Evolutionary conservation across 805 yeast genomes (phyloP), one percentile per base, ranked within the genome.

Genomic region (Zygotorulaspora danielsina): DNA sequence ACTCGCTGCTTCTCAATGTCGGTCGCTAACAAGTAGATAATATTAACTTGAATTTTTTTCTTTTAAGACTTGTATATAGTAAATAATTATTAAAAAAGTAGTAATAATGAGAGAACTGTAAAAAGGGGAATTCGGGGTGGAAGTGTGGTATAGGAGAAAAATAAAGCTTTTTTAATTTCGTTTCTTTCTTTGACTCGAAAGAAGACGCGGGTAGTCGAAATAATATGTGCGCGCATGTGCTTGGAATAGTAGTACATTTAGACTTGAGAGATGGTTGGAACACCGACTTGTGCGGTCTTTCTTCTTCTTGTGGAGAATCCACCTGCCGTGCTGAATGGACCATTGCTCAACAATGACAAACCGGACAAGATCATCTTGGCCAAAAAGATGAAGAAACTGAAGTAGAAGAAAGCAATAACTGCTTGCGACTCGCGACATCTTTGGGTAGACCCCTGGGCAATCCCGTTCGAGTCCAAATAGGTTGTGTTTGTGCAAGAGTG

Each of bases 381-480:
- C 49, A 86, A 65, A 64, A 86, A 83, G 63, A 81, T 66, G 61
- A 79, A 77, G 74, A 83, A 79, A 42, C 93, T 75, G 66, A 93
- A 81, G 82, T 78, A 93, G 59, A 84, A 74, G 79, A 85, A 84
- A 37, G 89, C 88, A 54, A 72, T 74, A 13, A 82, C 64, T 47
- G 87, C 87, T 75, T 93, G 97, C 41, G 95, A 88, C 71, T 86
- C 81, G 75, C 97, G 85, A 73, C 99, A 93, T 74, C 97, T 80
- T 59, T 78, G 84, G 16, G 70, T 57, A 30, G 81, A 72, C 51
- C 95, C 94, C 71, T 85, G 86, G 45, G 84, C 66, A 54, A 85
- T 75, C 46, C 65, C 65, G 76, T 90, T 90, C 50, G 54, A 34
- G 53, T 78, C 71, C 51, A 88, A 45, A 73, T 85, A 88, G 40